Evolutionary conservation across 306 rosid species (phyloP).

Genomic region (Castanopsis chinensis): DNA sequence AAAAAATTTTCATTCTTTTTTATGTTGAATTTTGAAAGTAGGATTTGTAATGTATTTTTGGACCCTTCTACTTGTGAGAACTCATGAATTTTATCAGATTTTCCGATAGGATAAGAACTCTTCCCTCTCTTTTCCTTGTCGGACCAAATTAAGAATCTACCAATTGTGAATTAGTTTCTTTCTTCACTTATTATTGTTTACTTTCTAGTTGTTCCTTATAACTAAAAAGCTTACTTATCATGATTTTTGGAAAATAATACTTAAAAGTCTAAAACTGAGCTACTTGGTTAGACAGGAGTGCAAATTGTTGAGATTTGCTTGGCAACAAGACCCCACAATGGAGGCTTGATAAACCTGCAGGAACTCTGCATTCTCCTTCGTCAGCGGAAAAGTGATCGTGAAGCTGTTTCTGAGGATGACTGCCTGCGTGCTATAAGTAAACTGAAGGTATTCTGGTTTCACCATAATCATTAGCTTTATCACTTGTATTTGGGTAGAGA

Average conservation of each 20-base stretch:
- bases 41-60: background rate
- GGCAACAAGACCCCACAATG: slow-evolving; percentile 87
- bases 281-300: slow-evolving; percentile 80
- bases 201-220: background rate
- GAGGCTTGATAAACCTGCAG: slow-evolving; percentile 84
- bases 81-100: background rate
- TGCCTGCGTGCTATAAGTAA: slow-evolving; percentile 91
- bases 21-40: background rate
- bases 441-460: slow-evolving; percentile 68
- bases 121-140: no score
- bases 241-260: slow-evolving; percentile 6
- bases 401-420: slow-evolving; percentile 92
- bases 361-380: slow-evolving; percentile 80
- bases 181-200: background rate
- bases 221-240: slow-evolving; percentile 11
- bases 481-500: background rate
- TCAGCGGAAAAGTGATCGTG: slow-evolving; percentile 77
- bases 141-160: background rate
- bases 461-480: background rate
- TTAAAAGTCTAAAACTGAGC: slow-evolving; percentile 16
- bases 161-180: background rate
- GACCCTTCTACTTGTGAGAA: background rate
- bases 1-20: background rate
- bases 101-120: background rate
- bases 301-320: slow-evolving; percentile 94